phyloP scores from a whole-genome alignment of 2,329 filamentous ascomycete genomes.

The Apiospora phragmitis region DNA sequence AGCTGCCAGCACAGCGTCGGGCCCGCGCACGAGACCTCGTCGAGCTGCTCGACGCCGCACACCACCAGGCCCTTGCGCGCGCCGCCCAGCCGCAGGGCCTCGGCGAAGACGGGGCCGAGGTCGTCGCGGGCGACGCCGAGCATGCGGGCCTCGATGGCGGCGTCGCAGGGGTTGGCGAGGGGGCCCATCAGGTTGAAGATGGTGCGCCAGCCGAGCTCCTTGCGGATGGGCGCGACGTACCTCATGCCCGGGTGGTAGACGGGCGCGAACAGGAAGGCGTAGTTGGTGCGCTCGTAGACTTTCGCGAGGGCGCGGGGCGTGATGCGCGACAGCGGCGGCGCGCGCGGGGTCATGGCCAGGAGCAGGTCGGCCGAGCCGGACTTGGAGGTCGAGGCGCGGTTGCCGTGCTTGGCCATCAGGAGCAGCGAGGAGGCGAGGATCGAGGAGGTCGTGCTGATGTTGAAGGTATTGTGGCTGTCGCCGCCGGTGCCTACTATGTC shows the following conservation, averaged over 20 bases:
- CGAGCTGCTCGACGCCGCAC: constrained; percentile 91
- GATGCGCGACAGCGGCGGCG: constrained; percentile 75
- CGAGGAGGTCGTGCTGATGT: constrained; percentile 92
- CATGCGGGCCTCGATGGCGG: constrained; percentile 81
- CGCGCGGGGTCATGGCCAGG: constrained; percentile 67
- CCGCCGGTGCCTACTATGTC: constrained; percentile 98
- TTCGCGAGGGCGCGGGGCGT: constrained; percentile 68
- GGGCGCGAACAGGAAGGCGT: constrained; percentile 93
- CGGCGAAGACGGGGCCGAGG: constrained; percentile 85
- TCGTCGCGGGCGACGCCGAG: constrained; percentile 90
- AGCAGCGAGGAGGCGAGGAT: constrained; percentile 87
- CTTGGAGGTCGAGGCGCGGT: constrained; percentile 91
- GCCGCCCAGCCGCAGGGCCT: constrained; percentile 76
- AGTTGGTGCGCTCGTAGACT: constrained; percentile 81
- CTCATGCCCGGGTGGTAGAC: constrained; percentile 96
- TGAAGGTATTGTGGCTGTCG: constrained; percentile 96
- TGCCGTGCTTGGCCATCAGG: constrained; percentile 91
- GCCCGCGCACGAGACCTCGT: constrained; percentile 92
- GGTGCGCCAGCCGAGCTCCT: constrained; percentile 88
- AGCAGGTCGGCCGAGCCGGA: constrained; percentile 94
- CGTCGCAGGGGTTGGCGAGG: constrained; percentile 85
- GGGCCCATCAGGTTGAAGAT: constrained; percentile 98
- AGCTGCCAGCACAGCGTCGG: constrained; percentile 87
- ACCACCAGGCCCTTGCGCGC: constrained; percentile 84
- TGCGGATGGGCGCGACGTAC: constrained; percentile 81